These are phyloP conservation scores for Suhomyces canberraensis DNA, from an alignment of 805 yeast species.

Conservation along the genomic window DNA sequence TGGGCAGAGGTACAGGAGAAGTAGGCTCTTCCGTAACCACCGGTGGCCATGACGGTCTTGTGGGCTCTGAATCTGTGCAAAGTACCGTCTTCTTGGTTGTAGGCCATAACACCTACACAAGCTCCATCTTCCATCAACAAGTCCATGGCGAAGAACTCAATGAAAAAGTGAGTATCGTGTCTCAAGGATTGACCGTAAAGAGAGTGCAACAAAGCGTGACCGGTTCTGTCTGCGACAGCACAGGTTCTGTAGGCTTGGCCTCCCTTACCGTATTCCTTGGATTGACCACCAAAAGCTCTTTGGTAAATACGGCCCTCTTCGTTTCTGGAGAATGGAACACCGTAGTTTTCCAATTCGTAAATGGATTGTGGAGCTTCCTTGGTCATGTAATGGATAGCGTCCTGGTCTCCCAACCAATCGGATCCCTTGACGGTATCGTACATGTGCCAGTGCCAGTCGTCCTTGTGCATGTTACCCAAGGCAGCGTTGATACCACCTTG, in stretches of 20 bases:
- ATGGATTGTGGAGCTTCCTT: constrained; percentile 95
- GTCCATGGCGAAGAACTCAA: constrained; percentile 95
- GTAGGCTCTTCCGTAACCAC: constrained; percentile 98
- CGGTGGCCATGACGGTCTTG: constrained; percentile 95
- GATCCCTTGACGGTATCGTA: constrained; percentile 99
- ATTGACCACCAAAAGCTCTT: constrained; percentile 98
- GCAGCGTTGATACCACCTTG: constrained; percentile 99
- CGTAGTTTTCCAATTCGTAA: constrained; percentile 95
- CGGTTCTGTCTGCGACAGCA: constrained; percentile 99
- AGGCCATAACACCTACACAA: constrained; percentile 95
- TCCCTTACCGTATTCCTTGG: constrained; percentile 93
- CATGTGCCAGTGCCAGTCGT: constrained; percentile 99
- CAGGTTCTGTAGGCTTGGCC: constrained; percentile 99
- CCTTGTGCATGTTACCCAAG: constrained; percentile 95
- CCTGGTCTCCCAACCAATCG: constrained; percentile 99
- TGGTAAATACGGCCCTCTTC: constrained; percentile 96
- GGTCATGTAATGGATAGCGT: constrained; percentile 98
- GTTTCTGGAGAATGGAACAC: constrained; percentile 97
- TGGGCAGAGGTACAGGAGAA: constrained; percentile 99
- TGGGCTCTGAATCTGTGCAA: constrained; percentile 96
- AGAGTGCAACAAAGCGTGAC: constrained; percentile 94
- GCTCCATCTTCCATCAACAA: constrained; percentile 91
- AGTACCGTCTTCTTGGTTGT: constrained; percentile 98
- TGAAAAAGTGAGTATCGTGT: constrained; percentile 96
- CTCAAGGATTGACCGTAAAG: constrained; percentile 94